phyloP scores from a whole-genome alignment of 805 yeast genomes.

The Yarrowia alimentaria region DNA sequence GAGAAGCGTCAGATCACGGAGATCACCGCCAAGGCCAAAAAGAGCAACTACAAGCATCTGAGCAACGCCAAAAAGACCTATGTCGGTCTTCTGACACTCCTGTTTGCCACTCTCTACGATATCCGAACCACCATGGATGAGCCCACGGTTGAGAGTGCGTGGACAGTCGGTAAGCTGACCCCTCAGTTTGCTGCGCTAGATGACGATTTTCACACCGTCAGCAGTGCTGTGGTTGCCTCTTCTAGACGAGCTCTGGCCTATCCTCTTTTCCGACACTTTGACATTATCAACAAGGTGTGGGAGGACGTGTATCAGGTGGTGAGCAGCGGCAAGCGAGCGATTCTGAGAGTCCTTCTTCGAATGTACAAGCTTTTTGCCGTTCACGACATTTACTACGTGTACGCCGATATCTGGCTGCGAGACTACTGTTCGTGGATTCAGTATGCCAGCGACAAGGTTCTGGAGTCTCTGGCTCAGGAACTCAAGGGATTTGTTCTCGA shows the following conservation, averaged over 20 bases:
- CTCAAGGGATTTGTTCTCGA: conserved; percentile 41
- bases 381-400: conserved; percentile 82
- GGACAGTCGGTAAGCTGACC: conserved; percentile 85
- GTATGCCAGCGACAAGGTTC: conserved; percentile 55
- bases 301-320: conserved; percentile 65
- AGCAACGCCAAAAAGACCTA: conserved; percentile 54
- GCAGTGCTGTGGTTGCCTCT: conserved; percentile 57
- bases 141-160: conserved; percentile 80
- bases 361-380: conserved; percentile 60
- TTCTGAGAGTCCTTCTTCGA: conserved; percentile 59
- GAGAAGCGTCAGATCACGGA: conserved; percentile 17
- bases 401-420: conserved; percentile 71
- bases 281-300: conserved; percentile 63
- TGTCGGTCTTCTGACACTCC: conserved; percentile 58
- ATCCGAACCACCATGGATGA: conserved; percentile 68
- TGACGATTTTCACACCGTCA: conserved; percentile 45
- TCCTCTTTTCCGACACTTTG: conserved; percentile 76
- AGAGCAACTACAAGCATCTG: conserved; percentile 39
- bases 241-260: conserved; percentile 71
- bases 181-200: conserved; percentile 80
- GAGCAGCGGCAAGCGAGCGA: conserved; percentile 64
- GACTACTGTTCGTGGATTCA: conserved; percentile 75
- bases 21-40: conserved; percentile 7
- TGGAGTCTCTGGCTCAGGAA: conserved; percentile 68
- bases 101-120: conserved; percentile 77